Evolutionary conservation across 129 eudicot species (phyloP).

Genomic region (Artemisia tridentata): DNA sequence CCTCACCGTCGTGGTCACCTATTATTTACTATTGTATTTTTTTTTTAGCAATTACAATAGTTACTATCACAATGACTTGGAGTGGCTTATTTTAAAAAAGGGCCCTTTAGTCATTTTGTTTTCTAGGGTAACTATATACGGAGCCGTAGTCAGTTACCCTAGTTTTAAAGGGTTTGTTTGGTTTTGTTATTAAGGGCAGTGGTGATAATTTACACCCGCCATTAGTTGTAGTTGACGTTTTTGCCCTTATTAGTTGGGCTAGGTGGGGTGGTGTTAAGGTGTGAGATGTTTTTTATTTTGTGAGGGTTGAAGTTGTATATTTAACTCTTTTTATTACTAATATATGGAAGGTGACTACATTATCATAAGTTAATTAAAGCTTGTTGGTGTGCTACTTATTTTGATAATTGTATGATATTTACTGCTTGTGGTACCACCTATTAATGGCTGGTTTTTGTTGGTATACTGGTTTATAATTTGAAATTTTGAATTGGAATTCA

Average conservation of each 20-base stretch:
- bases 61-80: slow-evolving; percentile 13
- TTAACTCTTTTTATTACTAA: slow-evolving; percentile 26
- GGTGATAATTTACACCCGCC: slow-evolving; percentile 60
- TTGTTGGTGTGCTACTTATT: slow-evolving; percentile 20
- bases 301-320: slow-evolving; percentile 20
- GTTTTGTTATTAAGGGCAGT: slow-evolving; percentile 31
- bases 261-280: background rate
- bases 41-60: slow-evolving; percentile 34
- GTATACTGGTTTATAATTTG: background rate
- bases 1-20: slow-evolving; percentile 21
- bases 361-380: background rate
- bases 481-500: background rate
- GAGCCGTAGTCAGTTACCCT: slow-evolving; percentile 16
- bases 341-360: slow-evolving; percentile 36
- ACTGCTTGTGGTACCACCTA: slow-evolving; percentile 3
- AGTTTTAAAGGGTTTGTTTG: background rate
- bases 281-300: slow-evolving; percentile 17
- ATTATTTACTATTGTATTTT: slow-evolving; percentile 31
- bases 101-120: slow-evolving; percentile 32
- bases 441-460: background rate
- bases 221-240: slow-evolving; percentile 23
- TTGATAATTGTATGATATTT: background rate
- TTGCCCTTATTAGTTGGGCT: slow-evolving; percentile 26
- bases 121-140: slow-evolving; percentile 20
- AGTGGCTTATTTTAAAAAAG: slow-evolving; percentile 24